These are phyloP conservation scores for Polytrichum commune DNA, from an alignment of 225 moss, liverwort and hornwort genomes.

Conservation along the genomic window DNA sequence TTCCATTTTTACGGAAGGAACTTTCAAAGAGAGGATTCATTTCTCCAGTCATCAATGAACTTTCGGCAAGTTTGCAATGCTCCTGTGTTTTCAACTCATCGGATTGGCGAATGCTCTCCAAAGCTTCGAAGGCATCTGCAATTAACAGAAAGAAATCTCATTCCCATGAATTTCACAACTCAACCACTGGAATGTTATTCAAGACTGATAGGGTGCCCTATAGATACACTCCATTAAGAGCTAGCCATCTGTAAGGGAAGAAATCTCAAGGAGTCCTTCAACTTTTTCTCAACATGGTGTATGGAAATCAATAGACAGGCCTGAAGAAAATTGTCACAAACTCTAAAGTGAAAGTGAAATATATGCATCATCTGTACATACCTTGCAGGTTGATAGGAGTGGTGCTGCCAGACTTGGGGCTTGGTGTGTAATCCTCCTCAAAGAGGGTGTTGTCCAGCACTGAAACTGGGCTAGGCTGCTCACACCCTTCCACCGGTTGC, in stretches of 20 bases:
- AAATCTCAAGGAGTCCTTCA: no score
- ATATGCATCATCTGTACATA: conserved; percentile 1
- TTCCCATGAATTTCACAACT: background rate
- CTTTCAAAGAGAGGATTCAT: background rate
- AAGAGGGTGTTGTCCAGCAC: conserved; percentile 55
- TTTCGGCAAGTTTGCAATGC: conserved; percentile 30
- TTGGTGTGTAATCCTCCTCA: conserved; percentile 50
- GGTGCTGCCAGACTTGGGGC: conserved; percentile 21
- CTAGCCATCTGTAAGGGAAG: no score
- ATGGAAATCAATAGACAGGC: no score
- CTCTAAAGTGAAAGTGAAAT: background rate
- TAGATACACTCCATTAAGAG: no score
- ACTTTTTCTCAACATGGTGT: no score
- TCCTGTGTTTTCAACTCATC: conserved; percentile 32
- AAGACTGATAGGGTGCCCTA: no score
- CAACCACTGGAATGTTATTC: background rate
- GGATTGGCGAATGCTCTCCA: background rate
- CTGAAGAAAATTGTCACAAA: no score
- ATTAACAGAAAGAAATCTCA: background rate
- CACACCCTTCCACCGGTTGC: conserved; percentile 30
- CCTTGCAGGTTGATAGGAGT: conserved; percentile 18
- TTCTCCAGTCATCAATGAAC: conserved; percentile 25
- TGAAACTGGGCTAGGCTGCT: conserved; percentile 63
- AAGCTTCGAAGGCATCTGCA: conserved; percentile 10
- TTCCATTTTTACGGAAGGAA: background rate